These are phyloP conservation scores for Cercospora zeae-maydis DNA, from an alignment of 2,329 filamentous ascomycete species.

Conservation along the genomic window DNA sequence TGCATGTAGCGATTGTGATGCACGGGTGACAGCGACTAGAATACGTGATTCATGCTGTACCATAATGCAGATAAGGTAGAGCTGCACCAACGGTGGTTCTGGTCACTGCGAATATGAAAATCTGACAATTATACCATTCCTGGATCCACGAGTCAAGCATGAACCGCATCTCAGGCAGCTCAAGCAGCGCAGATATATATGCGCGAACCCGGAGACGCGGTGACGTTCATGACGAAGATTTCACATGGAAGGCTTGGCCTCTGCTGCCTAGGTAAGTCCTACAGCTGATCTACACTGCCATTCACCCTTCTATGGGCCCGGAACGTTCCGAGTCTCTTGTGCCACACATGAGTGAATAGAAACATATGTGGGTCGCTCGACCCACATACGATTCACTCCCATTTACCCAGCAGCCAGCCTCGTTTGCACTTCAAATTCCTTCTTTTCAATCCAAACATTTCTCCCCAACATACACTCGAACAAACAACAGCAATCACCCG, in stretches of 20 bases:
- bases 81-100: not conserved
- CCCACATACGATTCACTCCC: not conserved
- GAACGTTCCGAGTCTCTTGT: not conserved
- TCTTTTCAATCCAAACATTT: not conserved
- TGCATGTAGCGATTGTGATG: constrained; percentile 77
- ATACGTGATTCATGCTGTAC: too few species aligned
- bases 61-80: not conserved
- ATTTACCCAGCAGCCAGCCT: not conserved
- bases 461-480: not conserved
- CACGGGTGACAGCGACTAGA: constrained; percentile 46
- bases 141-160: not conserved
- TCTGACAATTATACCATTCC: not conserved
- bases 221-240: not conserved
- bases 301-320: not conserved
- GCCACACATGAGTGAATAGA: not conserved
- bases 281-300: not conserved
- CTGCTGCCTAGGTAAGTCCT: not conserved
- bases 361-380: not conserved
- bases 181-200: not conserved
- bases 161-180: not conserved
- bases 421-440: not conserved
- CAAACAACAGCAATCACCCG: not conserved
- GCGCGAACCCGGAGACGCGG: not conserved
- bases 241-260: not conserved
- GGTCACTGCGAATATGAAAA: too few species aligned